Base-by-base conservation (phyloP, 2,329 filamentous ascomycete genomes). In the Penicillium aurantiogriseum region DNA sequence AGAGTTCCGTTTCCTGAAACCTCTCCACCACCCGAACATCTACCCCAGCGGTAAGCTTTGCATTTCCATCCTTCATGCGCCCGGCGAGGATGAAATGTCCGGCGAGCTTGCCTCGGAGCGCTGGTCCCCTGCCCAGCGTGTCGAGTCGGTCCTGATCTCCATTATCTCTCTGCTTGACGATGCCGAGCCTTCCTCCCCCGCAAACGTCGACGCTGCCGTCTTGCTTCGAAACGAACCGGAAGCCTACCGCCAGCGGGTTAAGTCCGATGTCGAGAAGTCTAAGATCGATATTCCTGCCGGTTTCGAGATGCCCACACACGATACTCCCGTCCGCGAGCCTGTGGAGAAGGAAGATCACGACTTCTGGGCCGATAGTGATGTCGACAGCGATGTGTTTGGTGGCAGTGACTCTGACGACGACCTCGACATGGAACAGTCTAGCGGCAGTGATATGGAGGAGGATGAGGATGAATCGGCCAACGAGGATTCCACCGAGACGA, bases 41-140 rank as follows among this genome's bases (percentile, higher is more conserved):
- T 97, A 97, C 78, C 78, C 86, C 6, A 90, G 97, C 73, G 93
- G 93, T 67, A 88, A 88, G 65, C 84, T 97, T 44, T 97, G 94
- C 80, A 97, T 99, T 73, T 97, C 92, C 45, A 99, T 99, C 69
- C 86, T 99, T 11, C 93, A 99, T 76, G 84, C 86, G 19, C 92
- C 94, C 0, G 94, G 94, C 64, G 91, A 97, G 60, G 93, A 97
- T 71, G 85, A 89, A 66, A 93, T 92, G 81, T 96, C 92, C 0
- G 94, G 94, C 60, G 93, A 97, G 76, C 78, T 84, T 39, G 93
- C 94, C 7, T 89, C 88, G 57, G 94, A 97, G 77, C 89, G 93
- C 57, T 99, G 93, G 93, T 92, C 91, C 6, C 92, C 94, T 1
- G 87, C 94, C 4, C 93, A 97, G 74, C 90, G 92, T 21, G 93